Percentiles rank a stretch among this genome's conserved stretches.
Evolutionary conservation across 176 grass and related monocot species (phyloP).

Genomic region (Canna indica): DNA sequence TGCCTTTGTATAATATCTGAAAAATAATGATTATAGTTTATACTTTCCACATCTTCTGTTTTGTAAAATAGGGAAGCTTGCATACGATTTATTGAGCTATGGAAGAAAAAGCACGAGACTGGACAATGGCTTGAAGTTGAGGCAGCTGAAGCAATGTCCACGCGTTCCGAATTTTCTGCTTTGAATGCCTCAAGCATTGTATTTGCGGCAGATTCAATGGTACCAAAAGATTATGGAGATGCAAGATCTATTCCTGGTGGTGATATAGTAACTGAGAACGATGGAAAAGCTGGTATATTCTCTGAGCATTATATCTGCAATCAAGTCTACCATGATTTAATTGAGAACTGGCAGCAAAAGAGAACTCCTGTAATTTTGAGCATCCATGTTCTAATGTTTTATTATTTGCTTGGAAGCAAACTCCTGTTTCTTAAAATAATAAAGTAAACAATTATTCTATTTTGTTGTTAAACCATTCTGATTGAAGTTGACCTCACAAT

Average conservation of each 20-base stretch:
- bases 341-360: not conserved
- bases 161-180: conserved; percentile 69
- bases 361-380: not conserved
- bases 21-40: not conserved
- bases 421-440: no score
- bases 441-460: no score
- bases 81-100: conserved; percentile 61
- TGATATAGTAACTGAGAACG: conserved; percentile 46
- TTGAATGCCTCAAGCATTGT: conserved; percentile 70
- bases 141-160: conserved; percentile 65
- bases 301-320: not conserved
- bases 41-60: not conserved
- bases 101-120: conserved; percentile 95
- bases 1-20: not conserved
- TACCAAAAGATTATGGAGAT: conserved; percentile 31
- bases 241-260: conserved; percentile 1
- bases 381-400: not conserved
- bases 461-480: no score
- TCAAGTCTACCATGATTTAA: not conserved
- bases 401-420: no score
- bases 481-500: not conserved
- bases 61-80: conserved; percentile 60
- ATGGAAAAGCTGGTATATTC: conserved; percentile 50
- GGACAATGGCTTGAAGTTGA: conserved; percentile 99
- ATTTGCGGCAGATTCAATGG: conserved; percentile 52